phyloP scores from a whole-genome alignment of 352 stramenopile species.

The Phytophthora ohioensis region DNA sequence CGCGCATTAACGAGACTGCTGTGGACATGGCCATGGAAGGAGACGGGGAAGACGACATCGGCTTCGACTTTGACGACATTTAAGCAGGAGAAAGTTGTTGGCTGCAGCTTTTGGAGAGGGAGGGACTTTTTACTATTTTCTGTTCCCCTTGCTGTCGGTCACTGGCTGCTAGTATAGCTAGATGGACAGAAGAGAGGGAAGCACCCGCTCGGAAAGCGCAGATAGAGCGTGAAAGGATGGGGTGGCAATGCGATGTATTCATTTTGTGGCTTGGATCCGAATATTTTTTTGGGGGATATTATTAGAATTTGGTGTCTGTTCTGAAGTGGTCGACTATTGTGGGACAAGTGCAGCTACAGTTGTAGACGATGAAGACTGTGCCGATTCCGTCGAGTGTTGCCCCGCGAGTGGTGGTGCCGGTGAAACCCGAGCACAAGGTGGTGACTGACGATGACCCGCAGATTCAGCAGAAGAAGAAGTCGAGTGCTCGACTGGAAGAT shows the following conservation, averaged over 20 bases:
- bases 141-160: conserved; percentile 2
- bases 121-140: not conserved
- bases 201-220: conserved; percentile 17
- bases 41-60: conserved; percentile 89
- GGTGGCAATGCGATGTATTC: conserved; percentile 46
- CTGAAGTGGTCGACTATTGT: conserved; percentile 10
- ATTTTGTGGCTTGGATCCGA: conserved; percentile 37
- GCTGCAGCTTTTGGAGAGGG: not conserved
- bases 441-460: conserved; percentile 31
- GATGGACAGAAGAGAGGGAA: conserved; percentile 12
- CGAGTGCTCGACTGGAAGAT: not conserved
- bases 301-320: conserved; percentile 21
- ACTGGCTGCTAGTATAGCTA: conserved; percentile 38
- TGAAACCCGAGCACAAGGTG: conserved; percentile 23
- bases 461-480: conserved; percentile 30
- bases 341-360: not conserved
- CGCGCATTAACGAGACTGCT: conserved; percentile 89
- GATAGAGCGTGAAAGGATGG: conserved; percentile 25
- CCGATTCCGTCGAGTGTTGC: conserved; percentile 5
- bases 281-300: not conserved
- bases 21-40: conserved; percentile 88
- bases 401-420: conserved; percentile 1
- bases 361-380: conserved; percentile 28
- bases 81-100: conserved; percentile 47
- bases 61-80: conserved; percentile 93